Evolutionary conservation across 2,329 filamentous ascomycete genomes (phyloP), one percentile per base, ranked within the genome.

Genomic region (Arthrobotrys iridis): DNA sequence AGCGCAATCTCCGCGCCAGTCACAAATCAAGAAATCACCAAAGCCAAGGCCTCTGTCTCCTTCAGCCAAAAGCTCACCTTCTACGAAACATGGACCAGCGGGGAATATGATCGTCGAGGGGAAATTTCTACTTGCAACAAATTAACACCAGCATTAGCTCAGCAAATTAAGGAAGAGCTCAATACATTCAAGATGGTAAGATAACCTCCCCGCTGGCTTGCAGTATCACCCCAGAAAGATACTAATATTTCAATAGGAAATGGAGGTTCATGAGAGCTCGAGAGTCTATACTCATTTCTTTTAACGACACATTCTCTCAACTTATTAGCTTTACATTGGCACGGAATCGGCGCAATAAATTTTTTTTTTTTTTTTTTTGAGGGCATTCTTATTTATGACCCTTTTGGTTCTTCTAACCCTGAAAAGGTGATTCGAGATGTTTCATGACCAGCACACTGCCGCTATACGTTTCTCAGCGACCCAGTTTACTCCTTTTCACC

Each of bases 221-320:
- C 18, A 1, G 22, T 10, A 50, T 1, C n/a, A 1, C 22, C 18
- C 15, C 46, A 40, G 66, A 11, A 11, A 33, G 13, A n/a, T 55
- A 10, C 63, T 40, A 77, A 59, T 20, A 2, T 48, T 22, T 50
- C 7, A 24, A 7, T 59, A 98, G 95, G 95, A 99, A 85, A 99
- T 99, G 95, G 95, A 98, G 86, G 95, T 99, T 80, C 95, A 99
- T 83, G 95, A 98, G 84, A 92, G 91, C 82, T 98, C 95, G 79
- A 99, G 98, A 85, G 93, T 97, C 81, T 97, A 99, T 86, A 99
- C 95, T 80, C 95, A 99, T 87, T 99, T 99, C 88, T 98, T 99
- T 87, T 99, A 88, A 94, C 83, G 84, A 86, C 78, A 68, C 64
- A 70, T 77, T 28, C 52, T 50, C 77, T 50, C 72, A 77, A 77